Evolutionary conservation across 1,139 yeast genomes (phyloP).

Genomic region (Wickerhamomyces sp.): DNA sequence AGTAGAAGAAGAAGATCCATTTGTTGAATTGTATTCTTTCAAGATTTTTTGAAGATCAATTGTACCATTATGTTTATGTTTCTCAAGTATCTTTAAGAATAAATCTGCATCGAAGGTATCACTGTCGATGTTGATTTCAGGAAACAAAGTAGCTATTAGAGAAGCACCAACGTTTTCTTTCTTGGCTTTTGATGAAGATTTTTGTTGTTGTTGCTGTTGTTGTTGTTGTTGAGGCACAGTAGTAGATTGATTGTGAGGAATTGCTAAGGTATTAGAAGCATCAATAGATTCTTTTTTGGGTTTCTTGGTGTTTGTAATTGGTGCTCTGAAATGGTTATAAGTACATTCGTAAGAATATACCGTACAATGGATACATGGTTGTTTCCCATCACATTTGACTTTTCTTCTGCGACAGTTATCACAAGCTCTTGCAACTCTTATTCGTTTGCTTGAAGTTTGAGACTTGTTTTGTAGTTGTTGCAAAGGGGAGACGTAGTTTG

Average conservation of each 20-base stretch:
- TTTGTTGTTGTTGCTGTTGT: background rate
- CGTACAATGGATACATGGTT: constrained; percentile 84
- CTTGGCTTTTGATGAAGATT: background rate
- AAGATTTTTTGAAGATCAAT: constrained; percentile 16
- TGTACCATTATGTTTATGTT: constrained; percentile 13
- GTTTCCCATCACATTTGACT: constrained; percentile 83
- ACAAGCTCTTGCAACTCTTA: constrained; percentile 81
- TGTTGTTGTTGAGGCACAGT: no score
- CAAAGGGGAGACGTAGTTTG: constrained; percentile 20
- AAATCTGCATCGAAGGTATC: constrained; percentile 43
- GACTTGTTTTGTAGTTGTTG: constrained; percentile 21
- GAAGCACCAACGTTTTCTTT: constrained; percentile 5
- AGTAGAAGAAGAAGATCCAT: background rate
- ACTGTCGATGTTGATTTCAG: constrained; percentile 43
- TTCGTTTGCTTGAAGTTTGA: constrained; percentile 38
- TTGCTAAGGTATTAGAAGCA: background rate
- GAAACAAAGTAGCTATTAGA: constrained; percentile 39
- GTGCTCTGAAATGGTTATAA: constrained; percentile 31
- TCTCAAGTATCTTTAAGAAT: constrained; percentile 26
- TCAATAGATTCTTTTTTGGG: constrained; percentile 1
- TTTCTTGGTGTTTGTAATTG: constrained; percentile 26
- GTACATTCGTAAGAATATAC: constrained; percentile 68
- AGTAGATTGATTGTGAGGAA: background rate
- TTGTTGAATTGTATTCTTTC: constrained; percentile 12
- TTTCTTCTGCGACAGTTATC: constrained; percentile 73